These are phyloP conservation scores for Aspergillus nidulans DNA, from an alignment of 495 filamentous ascomycete genomes.

Conservation along the genomic window DNA sequence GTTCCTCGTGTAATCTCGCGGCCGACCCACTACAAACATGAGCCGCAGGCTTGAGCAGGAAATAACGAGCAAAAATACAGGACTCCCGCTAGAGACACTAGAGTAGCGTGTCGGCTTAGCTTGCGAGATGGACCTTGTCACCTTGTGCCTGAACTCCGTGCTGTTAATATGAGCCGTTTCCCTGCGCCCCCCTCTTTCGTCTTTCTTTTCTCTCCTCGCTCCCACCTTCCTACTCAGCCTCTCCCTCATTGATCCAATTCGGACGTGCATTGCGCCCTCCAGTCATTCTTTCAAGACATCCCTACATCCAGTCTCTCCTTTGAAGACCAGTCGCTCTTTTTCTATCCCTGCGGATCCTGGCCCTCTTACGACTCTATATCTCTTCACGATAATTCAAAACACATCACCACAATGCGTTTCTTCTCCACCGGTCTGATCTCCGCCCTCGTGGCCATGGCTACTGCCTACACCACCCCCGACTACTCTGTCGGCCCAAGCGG, in stretches of 20 bases:
- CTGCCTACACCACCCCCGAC: slow-evolving; percentile 49
- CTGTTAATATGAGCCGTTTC: neutral
- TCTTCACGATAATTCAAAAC: slow-evolving; percentile 9
- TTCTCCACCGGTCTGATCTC: slow-evolving; percentile 41
- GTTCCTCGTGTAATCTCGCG: slow-evolving; percentile 1
- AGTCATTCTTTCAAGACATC: slow-evolving; percentile 22
- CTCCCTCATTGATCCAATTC: slow-evolving; percentile 8
- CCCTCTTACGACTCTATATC: slow-evolving; percentile 6
- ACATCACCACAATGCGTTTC: slow-evolving; percentile 49
- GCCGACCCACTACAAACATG: slow-evolving; percentile 7
- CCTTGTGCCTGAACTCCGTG: neutral
- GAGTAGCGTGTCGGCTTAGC: neutral
- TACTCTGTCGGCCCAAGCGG: slow-evolving; percentile 46
- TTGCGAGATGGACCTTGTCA: neutral
- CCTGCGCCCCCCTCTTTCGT: slow-evolving; percentile 12
- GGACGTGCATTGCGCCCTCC: slow-evolving; percentile 12
- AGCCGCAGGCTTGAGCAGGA: slow-evolving; percentile 4
- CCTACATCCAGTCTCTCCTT: slow-evolving; percentile 16
- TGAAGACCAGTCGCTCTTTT: slow-evolving; percentile 24
- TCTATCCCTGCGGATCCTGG: too few species aligned
- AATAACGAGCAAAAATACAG: neutral
- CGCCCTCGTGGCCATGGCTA: slow-evolving; percentile 45
- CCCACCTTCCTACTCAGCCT: slow-evolving; percentile 12
- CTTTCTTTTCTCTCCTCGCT: slow-evolving; percentile 17
- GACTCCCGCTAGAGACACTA: neutral